phyloP scores from a whole-genome alignment of 768 basidiomycete genomes.

The Collybia sp. region DNA sequence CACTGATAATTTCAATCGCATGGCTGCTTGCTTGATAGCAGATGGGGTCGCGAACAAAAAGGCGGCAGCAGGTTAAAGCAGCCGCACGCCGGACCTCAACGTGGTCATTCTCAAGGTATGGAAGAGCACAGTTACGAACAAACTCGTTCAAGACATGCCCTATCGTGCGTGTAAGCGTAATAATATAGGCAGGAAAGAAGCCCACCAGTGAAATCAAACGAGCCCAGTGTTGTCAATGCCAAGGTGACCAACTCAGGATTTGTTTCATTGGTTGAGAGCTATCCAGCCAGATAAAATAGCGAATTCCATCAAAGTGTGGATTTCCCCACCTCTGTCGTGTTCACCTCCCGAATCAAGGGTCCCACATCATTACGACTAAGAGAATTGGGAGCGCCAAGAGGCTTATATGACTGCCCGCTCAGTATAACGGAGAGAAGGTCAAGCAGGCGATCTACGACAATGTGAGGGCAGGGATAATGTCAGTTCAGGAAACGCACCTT shows the following conservation, averaged over 20 bases:
- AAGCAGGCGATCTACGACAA: constrained; percentile 72
- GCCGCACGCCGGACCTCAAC: constrained; percentile 85
- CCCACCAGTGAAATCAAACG: constrained; percentile 91
- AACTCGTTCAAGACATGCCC: constrained; percentile 96
- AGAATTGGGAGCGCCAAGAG: constrained; percentile 78
- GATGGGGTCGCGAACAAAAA: constrained; percentile 93
- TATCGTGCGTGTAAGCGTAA: constrained; percentile 18
- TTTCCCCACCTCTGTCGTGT: constrained; percentile 42
- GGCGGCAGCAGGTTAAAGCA: constrained; percentile 84
- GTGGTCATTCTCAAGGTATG: constrained; percentile 92
- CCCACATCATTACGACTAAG: constrained; percentile 50
- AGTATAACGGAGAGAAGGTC: constrained; percentile 80
- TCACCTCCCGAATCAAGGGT: constrained; percentile 45
- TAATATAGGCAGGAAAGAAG: neutral
- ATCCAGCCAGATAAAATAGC: constrained; percentile 25
- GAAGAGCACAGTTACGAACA: constrained; percentile 85
- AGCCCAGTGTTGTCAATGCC: constrained; percentile 81
- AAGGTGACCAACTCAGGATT: constrained; percentile 69
- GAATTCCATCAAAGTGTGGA: neutral
- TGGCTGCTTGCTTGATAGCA: constrained; percentile 95
- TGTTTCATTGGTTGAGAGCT: constrained; percentile 38
- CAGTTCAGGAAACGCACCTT: constrained; percentile 48
- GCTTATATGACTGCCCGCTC: constrained; percentile 80
- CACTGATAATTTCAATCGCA: constrained; percentile 90
- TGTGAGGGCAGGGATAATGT: neutral